These are phyloP conservation scores for Xylaria sp. DNA, from an alignment of 2,329 filamentous ascomycete species.

Conservation along the genomic window DNA sequence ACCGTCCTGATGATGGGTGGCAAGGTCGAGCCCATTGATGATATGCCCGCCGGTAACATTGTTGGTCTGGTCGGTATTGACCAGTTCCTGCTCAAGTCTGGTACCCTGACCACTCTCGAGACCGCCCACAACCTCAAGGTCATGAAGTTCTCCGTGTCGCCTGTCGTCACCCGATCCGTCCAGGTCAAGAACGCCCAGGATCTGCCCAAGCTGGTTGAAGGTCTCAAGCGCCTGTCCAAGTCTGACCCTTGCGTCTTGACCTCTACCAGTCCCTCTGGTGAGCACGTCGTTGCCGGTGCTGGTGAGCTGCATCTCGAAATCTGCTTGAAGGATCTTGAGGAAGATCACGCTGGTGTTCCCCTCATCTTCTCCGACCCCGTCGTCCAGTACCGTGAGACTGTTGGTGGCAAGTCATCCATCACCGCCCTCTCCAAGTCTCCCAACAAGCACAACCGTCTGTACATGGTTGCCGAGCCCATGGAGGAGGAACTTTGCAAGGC, in stretches of 20 bases:
- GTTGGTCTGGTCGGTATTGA: conserved; percentile 99
- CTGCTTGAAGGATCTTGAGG: conserved; percentile 99
- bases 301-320: conserved; percentile 99
- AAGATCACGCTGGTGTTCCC: conserved; percentile 98
- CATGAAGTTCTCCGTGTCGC: conserved; percentile 99
- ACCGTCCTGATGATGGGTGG: conserved; percentile 99
- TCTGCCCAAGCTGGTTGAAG: conserved; percentile 99
- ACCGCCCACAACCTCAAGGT: conserved; percentile 99
- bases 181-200: conserved; percentile 99
- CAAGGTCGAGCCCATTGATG: conserved; percentile 98
- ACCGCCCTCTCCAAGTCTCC: conserved; percentile 98
- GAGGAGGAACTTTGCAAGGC: conserved; percentile 89
- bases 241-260: conserved; percentile 98
- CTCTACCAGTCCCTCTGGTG: conserved; percentile 88
- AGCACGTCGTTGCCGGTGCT: conserved; percentile 98
- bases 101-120: conserved; percentile 97
- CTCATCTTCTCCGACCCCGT: conserved; percentile 98
- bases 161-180: conserved; percentile 97
- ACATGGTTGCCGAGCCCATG: conserved; percentile 91
- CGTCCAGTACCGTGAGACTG: conserved; percentile 98
- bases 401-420: conserved; percentile 85
- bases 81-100: conserved; percentile 99
- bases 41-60: conserved; percentile 99
- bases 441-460: conserved; percentile 99
- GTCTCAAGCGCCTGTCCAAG: conserved; percentile 99